Conservation (phyloP, 2,329 filamentous ascomycete genomes). For the Xenoacremonium recifei region DNA sequence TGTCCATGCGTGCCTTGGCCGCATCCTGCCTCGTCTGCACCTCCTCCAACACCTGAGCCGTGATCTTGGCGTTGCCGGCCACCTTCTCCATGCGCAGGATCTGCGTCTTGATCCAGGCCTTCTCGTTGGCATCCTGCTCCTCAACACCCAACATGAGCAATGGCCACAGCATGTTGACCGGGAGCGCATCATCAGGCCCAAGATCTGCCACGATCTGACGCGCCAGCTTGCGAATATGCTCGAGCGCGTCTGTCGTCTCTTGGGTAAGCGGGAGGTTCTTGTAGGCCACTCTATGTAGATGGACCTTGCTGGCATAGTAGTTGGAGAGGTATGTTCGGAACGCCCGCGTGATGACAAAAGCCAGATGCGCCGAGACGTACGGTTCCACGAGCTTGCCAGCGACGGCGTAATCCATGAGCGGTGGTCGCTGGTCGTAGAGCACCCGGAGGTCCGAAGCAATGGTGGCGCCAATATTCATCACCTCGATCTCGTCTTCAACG, state of each 20-base stretch:
- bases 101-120: conserved; percentile 49
- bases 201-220: conserved; percentile 41
- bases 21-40: conserved; percentile 43
- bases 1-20: conserved; percentile 39
- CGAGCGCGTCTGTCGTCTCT: conserved; percentile 46
- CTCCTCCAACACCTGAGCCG: conserved; percentile 44
- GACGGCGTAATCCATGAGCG: conserved; percentile 55
- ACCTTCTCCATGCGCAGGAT: conserved; percentile 48
- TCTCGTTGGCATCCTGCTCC: conserved; percentile 47
- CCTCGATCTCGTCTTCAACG: conserved; percentile 57
- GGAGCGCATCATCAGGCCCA: conserved; percentile 43
- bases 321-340: conserved; percentile 56
- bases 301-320: conserved; percentile 54
- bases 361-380: conserved; percentile 47
- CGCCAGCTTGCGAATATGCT: conserved; percentile 47
- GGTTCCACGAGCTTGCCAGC: conserved; percentile 48
- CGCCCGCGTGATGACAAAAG: conserved; percentile 49
- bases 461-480: conserved; percentile 51
- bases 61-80: conserved; percentile 42
- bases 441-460: conserved; percentile 50
- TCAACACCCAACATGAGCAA: conserved; percentile 55
- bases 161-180: conserved; percentile 58
- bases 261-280: conserved; percentile 50
- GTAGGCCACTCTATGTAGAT: conserved; percentile 57
- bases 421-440: conserved; percentile 49